Evolutionary conservation across 2,329 filamentous ascomycete species (phyloP).

Genomic region (Fusarium nelsonii): DNA sequence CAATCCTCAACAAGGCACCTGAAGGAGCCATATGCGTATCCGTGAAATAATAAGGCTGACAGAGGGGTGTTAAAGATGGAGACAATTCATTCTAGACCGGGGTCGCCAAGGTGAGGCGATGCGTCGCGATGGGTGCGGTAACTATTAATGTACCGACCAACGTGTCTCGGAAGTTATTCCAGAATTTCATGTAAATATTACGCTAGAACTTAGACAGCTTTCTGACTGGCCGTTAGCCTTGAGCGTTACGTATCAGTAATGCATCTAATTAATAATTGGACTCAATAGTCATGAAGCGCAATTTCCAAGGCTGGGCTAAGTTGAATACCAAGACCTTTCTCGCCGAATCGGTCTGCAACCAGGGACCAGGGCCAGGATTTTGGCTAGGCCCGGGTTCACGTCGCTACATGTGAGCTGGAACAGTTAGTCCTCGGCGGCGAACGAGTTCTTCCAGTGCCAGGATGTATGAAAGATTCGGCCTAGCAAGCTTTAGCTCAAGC

Average conservation of each 20-base stretch:
- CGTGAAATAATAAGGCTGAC: conserved; percentile 1
- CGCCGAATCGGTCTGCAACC: conserved; percentile 2
- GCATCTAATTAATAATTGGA: conserved; percentile 11
- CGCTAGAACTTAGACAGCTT: background rate
- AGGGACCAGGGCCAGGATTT: background rate
- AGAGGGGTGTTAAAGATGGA: background rate
- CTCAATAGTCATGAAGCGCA: background rate
- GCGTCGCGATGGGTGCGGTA: background rate
- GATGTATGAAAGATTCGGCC: background rate
- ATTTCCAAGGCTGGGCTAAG: background rate
- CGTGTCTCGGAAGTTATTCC: background rate
- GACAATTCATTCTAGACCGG: background rate
- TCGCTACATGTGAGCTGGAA: background rate
- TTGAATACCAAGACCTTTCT: background rate
- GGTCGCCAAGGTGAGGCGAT: background rate
- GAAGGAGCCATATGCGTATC: conserved; percentile 24
- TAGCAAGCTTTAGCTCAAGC: background rate
- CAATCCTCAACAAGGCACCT: conserved; percentile 42
- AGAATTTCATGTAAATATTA: conserved; percentile 1
- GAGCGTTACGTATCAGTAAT: background rate
- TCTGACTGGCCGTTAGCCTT: background rate
- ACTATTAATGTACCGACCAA: background rate
- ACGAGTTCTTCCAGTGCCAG: background rate
- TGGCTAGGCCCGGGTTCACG: background rate
- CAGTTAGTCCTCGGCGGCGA: background rate